phyloP scores from a whole-genome alignment of 192 early-diverging fungal genomes.

The Coemansia sp. region DNA sequence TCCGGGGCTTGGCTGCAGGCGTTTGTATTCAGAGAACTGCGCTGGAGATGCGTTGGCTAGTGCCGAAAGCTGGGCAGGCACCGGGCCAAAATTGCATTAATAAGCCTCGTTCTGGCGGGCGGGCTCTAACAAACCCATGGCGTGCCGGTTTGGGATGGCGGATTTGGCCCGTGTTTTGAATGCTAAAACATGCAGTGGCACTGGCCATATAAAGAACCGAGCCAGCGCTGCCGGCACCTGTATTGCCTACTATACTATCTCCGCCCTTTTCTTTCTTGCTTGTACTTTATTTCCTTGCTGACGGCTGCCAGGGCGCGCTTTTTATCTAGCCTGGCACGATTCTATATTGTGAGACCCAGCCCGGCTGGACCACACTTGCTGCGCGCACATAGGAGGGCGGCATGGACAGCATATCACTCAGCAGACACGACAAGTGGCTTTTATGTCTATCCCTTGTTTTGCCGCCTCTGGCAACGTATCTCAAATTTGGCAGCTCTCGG shows the following conservation, averaged over 20 bases:
- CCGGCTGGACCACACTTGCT: neutral
- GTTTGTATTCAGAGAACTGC: no score
- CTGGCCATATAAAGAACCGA: neutral
- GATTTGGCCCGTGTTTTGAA: neutral
- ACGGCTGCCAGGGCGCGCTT: neutral
- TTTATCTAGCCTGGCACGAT: neutral
- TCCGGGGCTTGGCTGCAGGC: no score
- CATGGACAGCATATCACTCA: constrained; percentile 40
- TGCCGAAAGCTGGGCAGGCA: neutral
- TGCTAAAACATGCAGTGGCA: neutral
- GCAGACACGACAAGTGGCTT: constrained; percentile 33
- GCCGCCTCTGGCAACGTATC: constrained; percentile 33
- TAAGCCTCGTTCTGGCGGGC: neutral
- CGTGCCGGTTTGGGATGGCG: neutral
- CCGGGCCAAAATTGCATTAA: neutral
- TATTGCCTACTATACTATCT: neutral
- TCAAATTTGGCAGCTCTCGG: constrained; percentile 42
- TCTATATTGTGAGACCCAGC: neutral
- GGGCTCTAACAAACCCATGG: neutral
- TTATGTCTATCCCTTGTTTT: constrained; percentile 20
- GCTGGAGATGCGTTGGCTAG: neutral
- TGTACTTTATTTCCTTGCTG: neutral
- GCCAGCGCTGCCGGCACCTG: neutral
- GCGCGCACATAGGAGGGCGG: neutral
- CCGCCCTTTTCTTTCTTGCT: neutral